These are phyloP conservation scores for Euphorbia pulcherrima DNA, from an alignment of 345 rosid genomes.

Conservation along the genomic window DNA sequence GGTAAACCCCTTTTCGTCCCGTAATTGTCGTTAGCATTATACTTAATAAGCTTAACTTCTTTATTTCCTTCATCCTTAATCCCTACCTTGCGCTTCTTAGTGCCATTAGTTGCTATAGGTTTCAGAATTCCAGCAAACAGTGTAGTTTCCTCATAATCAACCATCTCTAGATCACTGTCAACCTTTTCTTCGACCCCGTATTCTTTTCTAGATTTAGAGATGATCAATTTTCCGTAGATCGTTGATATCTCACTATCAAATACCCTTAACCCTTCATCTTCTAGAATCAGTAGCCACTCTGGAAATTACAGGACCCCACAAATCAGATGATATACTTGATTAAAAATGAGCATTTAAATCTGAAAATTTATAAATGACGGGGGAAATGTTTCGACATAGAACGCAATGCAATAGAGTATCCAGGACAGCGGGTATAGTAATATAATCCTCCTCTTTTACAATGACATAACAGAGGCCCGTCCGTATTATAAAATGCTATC, in stretches of 20 bases:
- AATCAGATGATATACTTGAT: neutral
- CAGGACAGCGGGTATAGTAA: constrained; percentile 21
- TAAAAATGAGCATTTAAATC: neutral
- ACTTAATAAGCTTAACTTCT: constrained; percentile 46
- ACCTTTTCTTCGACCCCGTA: constrained; percentile 18
- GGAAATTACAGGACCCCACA: constrained; percentile 23
- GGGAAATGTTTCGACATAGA: constrained; percentile 11
- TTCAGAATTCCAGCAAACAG: constrained; percentile 15
- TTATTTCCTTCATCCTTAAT: constrained; percentile 34
- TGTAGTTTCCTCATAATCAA: constrained; percentile 23
- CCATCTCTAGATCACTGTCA: constrained; percentile 34
- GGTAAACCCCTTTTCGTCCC: constrained; percentile 19
- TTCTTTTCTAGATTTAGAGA: constrained; percentile 39
- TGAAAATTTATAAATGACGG: constrained; percentile 12
- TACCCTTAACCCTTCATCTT: constrained; percentile 53
- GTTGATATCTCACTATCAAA: constrained; percentile 47
- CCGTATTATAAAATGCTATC: constrained; percentile 19
- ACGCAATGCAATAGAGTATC: constrained; percentile 12
- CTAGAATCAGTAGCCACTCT: constrained; percentile 63
- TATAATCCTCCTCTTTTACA: constrained; percentile 23
- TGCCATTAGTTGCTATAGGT: constrained; percentile 24
- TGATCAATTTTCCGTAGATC: constrained; percentile 44
- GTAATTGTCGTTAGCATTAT: constrained; percentile 28
- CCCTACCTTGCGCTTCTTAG: constrained; percentile 72
- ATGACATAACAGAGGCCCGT: constrained; percentile 15